Base-by-base conservation (phyloP, 1,284 basidiomycete species). In the Cryptococcus sp. region DNA sequence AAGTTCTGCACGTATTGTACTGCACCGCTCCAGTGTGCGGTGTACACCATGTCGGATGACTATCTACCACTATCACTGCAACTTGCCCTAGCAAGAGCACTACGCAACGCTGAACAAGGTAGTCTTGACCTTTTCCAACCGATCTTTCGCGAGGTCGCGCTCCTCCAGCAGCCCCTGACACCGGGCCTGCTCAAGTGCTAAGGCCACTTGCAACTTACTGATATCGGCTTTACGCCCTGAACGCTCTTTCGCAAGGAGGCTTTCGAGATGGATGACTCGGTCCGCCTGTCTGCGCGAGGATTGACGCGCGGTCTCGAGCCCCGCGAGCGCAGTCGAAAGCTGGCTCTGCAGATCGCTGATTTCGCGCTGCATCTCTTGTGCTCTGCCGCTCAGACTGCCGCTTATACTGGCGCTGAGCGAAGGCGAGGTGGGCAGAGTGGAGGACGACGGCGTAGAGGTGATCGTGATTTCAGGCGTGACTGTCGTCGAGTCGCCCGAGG, bases 111-210 rank as follows among this genome's bases (percentile, higher is more conserved):
- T 57, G 43, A 71, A 71, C 52, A 71, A 54, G 5, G 67, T 67
- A 40, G 66, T 64, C 58, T 69, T 71, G 57, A 71, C 62, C 56
- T 66, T 71, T 17, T 71, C 69, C 57, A 71, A 57, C 52, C 69
- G 52, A 19, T 65, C 64, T 50, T 63, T 64, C 2, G 69, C 69
- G 51, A 67, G 30, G 57, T 71, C 67, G 41, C 69, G 52, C 53
- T 71, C 69, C 40, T 71, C 69, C 13, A 58, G 48, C 56, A 71
- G 50, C 0, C 62, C 64, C 11, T 55, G 50, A 23, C 55, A 60
- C 43, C 62, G 61, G 39, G 67, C 67, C 30, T 66, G 64, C 51
- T 71, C 67, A 35, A 71, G 43, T 6, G 65, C 67, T 13, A 71
- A 47, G 6, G 62, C 63, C 0, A 69, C 67, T 53, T 71, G 62